Base-by-base conservation (phyloP, 768 basidiomycete genomes). In the Pleurotus salmoneostramineus region DNA sequence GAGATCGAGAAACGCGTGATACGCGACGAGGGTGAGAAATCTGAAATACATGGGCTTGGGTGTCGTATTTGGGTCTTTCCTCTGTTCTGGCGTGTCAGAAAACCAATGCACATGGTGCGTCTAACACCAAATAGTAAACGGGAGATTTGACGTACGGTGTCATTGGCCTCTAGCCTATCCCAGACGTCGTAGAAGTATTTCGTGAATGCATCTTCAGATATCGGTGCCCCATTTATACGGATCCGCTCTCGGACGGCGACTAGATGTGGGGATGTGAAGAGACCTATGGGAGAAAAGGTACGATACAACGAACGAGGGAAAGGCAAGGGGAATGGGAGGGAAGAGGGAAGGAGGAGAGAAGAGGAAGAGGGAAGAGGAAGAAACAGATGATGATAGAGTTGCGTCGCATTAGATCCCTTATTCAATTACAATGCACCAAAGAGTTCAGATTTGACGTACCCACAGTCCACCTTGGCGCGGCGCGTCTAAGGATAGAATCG, bases 261-360 rank as follows among this genome's bases (percentile, higher is more conserved):
- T 42, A 99, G 81, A 69, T 99, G 97, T 0, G 97, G 97, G 3
- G 96, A 98, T 5, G 95, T 98, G 72, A 96, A 99, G 7, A 99
- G 76, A 5, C 97, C 95, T 96, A 59, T 11, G 35, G 42, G 21
- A 27, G 21, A 27, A 27, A 27, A 27, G 21, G 21, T 27, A 27
- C 21, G 21, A 27, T 27, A 27, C 3, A 27, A 27, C 21, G 21
- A 27, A 27, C 3, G 21, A 27, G 21, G 21, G 21, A 27, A 27
- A 3, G 21, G 2, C 2, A 27, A 27, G 21, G 21, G 21, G 21
- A 27, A 27, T 1, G 1, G 21, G 21, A 27, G 3, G 21, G 21
- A 27, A 27, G 21, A 3, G 21, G 21, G 21, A 27, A 27, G 21
- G 21, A 27, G 3, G 2, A 27, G 21, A 27, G 21, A 27, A 27